These are phyloP conservation scores for Pythium dissotocum DNA, from an alignment of 352 stramenopile genomes.

Conservation along the genomic window DNA sequence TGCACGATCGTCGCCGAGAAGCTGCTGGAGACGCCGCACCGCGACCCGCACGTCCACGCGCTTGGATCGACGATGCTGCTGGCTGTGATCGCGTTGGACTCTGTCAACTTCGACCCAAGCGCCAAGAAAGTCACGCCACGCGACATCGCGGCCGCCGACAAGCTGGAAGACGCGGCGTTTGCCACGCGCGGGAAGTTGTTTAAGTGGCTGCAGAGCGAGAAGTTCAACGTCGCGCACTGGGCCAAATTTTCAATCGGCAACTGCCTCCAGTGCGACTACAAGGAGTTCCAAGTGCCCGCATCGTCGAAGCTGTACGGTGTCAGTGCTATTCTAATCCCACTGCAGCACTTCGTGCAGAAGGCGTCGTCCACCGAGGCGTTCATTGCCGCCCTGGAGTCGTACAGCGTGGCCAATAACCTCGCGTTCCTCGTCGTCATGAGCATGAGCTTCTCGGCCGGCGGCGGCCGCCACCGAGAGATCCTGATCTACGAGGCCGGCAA, in stretches of 20 bases:
- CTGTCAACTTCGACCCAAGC: conserved; percentile 70
- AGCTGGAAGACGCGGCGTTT: conserved; percentile 51
- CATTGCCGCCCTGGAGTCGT: conserved; percentile 32
- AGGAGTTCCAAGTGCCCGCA: conserved; percentile 54
- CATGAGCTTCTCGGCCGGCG: conserved; percentile 49
- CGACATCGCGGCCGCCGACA: conserved; percentile 41
- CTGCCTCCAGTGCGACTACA: conserved; percentile 81
- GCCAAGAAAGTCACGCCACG: conserved; percentile 79
- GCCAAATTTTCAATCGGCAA: conserved; percentile 56
- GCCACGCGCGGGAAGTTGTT: conserved; percentile 50
- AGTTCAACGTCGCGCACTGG: conserved; percentile 70
- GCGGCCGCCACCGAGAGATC: conserved; percentile 51
- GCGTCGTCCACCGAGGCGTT: conserved; percentile 31
- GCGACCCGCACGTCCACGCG: conserved; percentile 26
- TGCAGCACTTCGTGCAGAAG: conserved; percentile 56
- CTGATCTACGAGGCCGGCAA: conserved; percentile 52
- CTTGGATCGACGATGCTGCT: conserved; percentile 75
- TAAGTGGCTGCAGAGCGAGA: conserved; percentile 65
- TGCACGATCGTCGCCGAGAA: conserved; percentile 83
- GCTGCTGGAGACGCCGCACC: conserved; percentile 28
- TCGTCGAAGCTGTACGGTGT: conserved; percentile 43
- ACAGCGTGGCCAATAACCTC: conserved; percentile 49
- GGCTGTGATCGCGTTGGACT: conserved; percentile 78
- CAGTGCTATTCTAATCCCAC: conserved; percentile 60
- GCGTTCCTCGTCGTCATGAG: conserved; percentile 73